phyloP scores from a whole-genome alignment of 2,329 filamentous ascomycete species.

The Podosphaera leucotricha region DNA sequence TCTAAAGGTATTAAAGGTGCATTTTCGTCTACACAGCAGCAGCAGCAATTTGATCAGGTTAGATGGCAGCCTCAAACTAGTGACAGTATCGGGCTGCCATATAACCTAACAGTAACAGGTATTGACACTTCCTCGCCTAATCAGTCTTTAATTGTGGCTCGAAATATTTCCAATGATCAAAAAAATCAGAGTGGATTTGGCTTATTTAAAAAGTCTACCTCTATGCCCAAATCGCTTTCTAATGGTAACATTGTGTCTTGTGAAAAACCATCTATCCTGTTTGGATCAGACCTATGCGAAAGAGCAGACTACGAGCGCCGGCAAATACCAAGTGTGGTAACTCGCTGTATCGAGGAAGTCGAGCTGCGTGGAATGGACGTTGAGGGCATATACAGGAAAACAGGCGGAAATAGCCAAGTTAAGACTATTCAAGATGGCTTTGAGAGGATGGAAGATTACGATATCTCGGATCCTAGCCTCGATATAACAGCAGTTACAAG shows the following conservation, averaged over 20 bases:
- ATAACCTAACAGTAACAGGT: slow-evolving; percentile 39
- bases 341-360: slow-evolving; percentile 87
- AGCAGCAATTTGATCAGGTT: slow-evolving; percentile 16
- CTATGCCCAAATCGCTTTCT: slow-evolving; percentile 27
- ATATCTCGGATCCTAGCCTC: slow-evolving; percentile 79
- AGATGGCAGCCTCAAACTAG: slow-evolving; percentile 29
- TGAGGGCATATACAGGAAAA: slow-evolving; percentile 95
- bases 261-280: slow-evolving; percentile 39
- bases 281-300: slow-evolving; percentile 71
- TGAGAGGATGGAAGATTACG: slow-evolving; percentile 62
- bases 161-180: slow-evolving; percentile 12
- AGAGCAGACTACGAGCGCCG: slow-evolving; percentile 73
- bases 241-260: slow-evolving; percentile 17
- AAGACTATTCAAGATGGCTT: slow-evolving; percentile 82
- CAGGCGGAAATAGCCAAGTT: slow-evolving; percentile 74
- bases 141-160: slow-evolving; percentile 7
- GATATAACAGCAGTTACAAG: slow-evolving; percentile 95
- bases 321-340: slow-evolving; percentile 75
- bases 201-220: slow-evolving; percentile 32
- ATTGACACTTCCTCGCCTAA: slow-evolving; percentile 21
- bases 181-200: slow-evolving; percentile 29
- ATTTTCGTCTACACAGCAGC: slow-evolving; percentile 28
- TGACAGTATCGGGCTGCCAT: slow-evolving; percentile 45
- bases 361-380: slow-evolving; percentile 91
- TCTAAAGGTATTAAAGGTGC: slow-evolving; percentile 86